Evolutionary conservation across 306 rosid genomes (phyloP).

Genomic region (Dalbergia cultrata): DNA sequence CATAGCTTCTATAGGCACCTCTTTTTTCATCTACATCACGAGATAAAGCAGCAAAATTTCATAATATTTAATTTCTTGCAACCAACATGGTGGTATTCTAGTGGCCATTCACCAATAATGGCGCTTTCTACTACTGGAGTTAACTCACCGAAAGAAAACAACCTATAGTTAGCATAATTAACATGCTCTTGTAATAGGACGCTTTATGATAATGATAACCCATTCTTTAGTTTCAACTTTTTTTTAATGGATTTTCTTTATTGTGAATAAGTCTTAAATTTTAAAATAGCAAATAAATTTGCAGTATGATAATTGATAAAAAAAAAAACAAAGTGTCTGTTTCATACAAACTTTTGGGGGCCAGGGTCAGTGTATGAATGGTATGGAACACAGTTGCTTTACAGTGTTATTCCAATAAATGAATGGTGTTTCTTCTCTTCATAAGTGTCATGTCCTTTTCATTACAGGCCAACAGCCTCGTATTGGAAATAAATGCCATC

Average conservation of each 20-base stretch:
- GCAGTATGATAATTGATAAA: background rate
- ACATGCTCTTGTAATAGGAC: background rate
- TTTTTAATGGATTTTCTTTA: background rate
- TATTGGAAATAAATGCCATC: slow-evolving; percentile 9
- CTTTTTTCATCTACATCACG: background rate
- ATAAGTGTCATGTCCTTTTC: slow-evolving; percentile 43
- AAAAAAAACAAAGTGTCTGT: background rate
- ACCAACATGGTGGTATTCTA: background rate
- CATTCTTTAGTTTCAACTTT: background rate
- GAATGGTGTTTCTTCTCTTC: slow-evolving; percentile 28
- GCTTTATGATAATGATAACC: background rate
- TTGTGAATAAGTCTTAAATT: background rate
- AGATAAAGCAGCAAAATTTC: background rate
- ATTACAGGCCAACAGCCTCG: slow-evolving; percentile 31
- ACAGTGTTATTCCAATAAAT: slow-evolving; percentile 26
- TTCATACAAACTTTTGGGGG: background rate
- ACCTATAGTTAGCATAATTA: background rate
- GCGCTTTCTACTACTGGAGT: background rate
- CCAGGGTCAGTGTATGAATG: background rate
- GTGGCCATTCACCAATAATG: background rate
- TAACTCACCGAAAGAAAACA: background rate
- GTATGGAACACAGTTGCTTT: slow-evolving; percentile 32
- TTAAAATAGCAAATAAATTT: background rate
- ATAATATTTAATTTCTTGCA: background rate
- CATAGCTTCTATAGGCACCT: background rate